Evolutionary conservation across 2,329 filamentous ascomycete genomes (phyloP).

Genomic region (Harringtonia aguacate): DNA sequence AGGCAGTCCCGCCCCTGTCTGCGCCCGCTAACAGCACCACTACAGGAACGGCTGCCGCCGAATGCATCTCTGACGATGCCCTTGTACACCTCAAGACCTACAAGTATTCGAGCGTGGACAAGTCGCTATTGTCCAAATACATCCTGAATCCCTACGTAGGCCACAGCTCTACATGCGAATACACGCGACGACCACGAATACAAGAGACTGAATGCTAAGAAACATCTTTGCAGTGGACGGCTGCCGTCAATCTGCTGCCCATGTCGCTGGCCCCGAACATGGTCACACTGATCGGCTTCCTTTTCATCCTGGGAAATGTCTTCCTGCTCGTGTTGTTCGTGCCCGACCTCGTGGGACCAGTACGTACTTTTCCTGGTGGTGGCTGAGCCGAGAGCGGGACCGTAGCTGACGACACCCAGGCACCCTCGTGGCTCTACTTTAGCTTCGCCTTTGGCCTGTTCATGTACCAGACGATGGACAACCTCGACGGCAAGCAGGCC

Average conservation of each 20-base stretch:
- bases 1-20: too few relatives aligned
- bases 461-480: slow-evolving; percentile 99
- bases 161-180: slow-evolving; percentile 10
- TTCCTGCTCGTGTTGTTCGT: slow-evolving; percentile 63
- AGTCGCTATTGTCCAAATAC: slow-evolving; percentile 86
- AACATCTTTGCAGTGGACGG: slow-evolving; percentile 67
- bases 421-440: slow-evolving; percentile 85
- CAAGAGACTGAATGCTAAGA: neutral
- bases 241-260: slow-evolving; percentile 80
- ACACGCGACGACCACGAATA: neutral
- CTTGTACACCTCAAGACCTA: slow-evolving; percentile 87
- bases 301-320: slow-evolving; percentile 84
- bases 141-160: slow-evolving; percentile 91
- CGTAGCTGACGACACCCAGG: slow-evolving; percentile 34
- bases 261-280: slow-evolving; percentile 97
- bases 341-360: slow-evolving; percentile 83
- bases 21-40: too few relatives aligned
- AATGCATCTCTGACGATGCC: slow-evolving; percentile 80
- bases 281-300: slow-evolving; percentile 90
- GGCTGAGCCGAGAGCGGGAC: too few relatives aligned
- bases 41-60: slow-evolving; percentile 26
- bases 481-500: slow-evolving; percentile 96
- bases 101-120: slow-evolving; percentile 96
- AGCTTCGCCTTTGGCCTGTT: slow-evolving; percentile 93
- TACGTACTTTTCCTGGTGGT: slow-evolving; percentile 34